Evolutionary conservation across 352 stramenopile genomes (phyloP).

Genomic region (Pythium angustatum): DNA sequence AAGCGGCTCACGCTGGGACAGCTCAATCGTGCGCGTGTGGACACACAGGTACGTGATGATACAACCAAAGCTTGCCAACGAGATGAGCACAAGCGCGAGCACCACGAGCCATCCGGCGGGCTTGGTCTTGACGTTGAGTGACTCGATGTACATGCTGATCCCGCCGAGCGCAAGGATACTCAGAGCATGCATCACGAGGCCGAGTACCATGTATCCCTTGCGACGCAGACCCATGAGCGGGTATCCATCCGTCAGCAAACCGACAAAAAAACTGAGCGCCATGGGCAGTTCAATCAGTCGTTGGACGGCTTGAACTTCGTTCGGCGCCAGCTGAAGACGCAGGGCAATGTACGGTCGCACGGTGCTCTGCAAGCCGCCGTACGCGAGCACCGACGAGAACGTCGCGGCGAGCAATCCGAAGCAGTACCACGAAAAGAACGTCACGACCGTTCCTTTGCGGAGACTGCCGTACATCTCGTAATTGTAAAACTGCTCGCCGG

Average conservation of each 20-base stretch:
- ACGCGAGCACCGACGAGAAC: conserved; percentile 31
- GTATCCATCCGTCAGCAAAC: conserved; percentile 36
- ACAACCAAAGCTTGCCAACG: conserved; percentile 36
- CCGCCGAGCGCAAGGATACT: conserved; percentile 23
- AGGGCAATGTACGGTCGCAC: conserved; percentile 23
- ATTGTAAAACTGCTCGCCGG: conserved; percentile 40
- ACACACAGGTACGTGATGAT: conserved; percentile 49
- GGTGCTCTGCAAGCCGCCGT: conserved; percentile 21
- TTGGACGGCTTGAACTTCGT: conserved; percentile 29
- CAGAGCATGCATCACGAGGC: conserved; percentile 27
- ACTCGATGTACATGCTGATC: conserved; percentile 30
- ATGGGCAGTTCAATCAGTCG: conserved; percentile 38
- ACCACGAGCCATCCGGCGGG: conserved; percentile 23
- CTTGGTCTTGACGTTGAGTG: neutral
- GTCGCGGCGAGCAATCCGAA: conserved; percentile 27
- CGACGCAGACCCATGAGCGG: conserved; percentile 35
- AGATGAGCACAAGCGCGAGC: conserved; percentile 33
- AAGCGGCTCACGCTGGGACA: conserved; percentile 43
- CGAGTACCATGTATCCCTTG: conserved; percentile 43
- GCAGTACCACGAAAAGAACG: conserved; percentile 36
- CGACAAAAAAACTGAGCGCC: conserved; percentile 39
- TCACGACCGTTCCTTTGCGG: conserved; percentile 30
- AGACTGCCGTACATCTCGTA: conserved; percentile 39
- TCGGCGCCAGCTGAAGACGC: conserved; percentile 20
- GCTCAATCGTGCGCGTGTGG: conserved; percentile 43